A percentile compares a stretch with the other conserved stretches of the same genome.
Conservation (phyloP, 768 basidiomycete species). For the Boletus pseudo-olivaceus region DNA sequence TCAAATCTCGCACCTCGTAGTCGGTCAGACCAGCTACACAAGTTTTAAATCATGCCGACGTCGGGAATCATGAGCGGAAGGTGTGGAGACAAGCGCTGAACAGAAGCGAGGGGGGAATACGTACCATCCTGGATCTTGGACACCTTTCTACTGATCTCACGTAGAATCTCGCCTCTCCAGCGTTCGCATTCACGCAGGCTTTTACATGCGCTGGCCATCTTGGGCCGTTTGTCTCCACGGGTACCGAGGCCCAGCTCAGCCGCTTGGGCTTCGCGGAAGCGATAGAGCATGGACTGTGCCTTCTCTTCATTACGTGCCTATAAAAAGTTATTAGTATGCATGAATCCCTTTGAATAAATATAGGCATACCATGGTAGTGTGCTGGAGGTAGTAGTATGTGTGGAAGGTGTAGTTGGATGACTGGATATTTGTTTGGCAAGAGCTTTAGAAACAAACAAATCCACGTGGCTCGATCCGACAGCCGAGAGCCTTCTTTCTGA, state of each 20-base stretch:
- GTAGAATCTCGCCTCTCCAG: conserved; percentile 92
- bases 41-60: background rate
- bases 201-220: conserved; percentile 90
- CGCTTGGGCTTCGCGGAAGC: conserved; percentile 95
- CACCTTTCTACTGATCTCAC: conserved; percentile 94
- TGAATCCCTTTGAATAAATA: too few species aligned
- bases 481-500: background rate
- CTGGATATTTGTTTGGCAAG: conserved; percentile 21
- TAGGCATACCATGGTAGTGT: conserved; percentile 16
- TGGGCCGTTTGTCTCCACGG: conserved; percentile 78
- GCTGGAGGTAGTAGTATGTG: background rate
- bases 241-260: conserved; percentile 91
- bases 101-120: conserved; percentile 25
- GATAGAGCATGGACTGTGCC: conserved; percentile 91
- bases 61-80: background rate
- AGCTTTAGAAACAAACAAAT: conserved; percentile 26
- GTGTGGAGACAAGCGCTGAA: background rate
- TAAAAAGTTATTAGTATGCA: background rate
- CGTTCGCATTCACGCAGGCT: conserved; percentile 90
- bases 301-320: conserved; percentile 99
- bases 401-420: background rate
- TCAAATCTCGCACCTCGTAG: conserved; percentile 93
- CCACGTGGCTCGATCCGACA: conserved; percentile 13
- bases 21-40: conserved; percentile 81
- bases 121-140: conserved; percentile 95